phyloP scores from a whole-genome alignment of 176 grass and related monocot genomes.

The Triticum monococcum region DNA sequence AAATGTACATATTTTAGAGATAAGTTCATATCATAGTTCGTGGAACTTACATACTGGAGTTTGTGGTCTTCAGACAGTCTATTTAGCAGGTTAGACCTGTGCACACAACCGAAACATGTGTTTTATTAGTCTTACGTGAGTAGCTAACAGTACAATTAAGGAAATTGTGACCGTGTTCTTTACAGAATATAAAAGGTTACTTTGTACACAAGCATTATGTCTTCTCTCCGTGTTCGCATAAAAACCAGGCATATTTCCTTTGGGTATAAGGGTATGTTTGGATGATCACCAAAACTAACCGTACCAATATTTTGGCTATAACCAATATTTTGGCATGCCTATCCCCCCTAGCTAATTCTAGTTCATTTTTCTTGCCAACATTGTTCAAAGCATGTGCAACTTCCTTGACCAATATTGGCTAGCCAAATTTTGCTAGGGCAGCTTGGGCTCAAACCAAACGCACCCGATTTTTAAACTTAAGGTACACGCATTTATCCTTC shows the following conservation, averaged over 20 bases:
- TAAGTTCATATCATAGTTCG: background rate
- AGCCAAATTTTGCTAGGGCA: background rate
- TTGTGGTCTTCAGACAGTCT: background rate
- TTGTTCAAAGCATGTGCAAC: background rate
- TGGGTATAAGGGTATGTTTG: background rate
- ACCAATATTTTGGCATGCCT: background rate
- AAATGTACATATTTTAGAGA: background rate
- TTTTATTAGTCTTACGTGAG: background rate
- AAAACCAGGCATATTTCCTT: background rate
- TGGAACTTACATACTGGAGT: background rate
- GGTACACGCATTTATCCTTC: background rate
- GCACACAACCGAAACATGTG: background rate
- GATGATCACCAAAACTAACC: background rate
- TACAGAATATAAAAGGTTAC: background rate
- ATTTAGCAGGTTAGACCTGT: background rate
- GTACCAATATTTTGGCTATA: background rate
- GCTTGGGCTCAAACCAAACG: background rate
- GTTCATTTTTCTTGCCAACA: background rate
- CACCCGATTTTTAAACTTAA: background rate
- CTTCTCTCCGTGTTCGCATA: background rate
- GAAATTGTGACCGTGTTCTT: background rate
- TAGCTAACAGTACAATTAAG: constrained; percentile 2
- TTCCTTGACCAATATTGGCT: background rate
- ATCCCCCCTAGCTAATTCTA: background rate
- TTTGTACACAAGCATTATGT: background rate